phyloP scores from a whole-genome alignment of 805 yeast species.

The Starmera amethionina region DNA sequence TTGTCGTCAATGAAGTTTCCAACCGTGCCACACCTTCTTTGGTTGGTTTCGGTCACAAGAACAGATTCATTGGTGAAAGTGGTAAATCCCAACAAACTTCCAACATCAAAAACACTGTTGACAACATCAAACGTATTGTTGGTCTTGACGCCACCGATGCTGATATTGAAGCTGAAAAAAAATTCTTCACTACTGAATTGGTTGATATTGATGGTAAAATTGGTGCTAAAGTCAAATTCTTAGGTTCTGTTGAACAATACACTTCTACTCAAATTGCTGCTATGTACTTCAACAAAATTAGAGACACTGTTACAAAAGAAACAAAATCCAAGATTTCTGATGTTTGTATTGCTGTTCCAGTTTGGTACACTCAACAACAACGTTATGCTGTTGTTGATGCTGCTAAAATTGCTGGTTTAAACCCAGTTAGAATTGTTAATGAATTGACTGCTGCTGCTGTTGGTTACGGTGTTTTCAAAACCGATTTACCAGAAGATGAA shows the following conservation, averaged over 20 bases:
- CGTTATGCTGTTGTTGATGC: slow-evolving; percentile 96
- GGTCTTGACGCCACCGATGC: slow-evolving; percentile 72
- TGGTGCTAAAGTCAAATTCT: slow-evolving; percentile 79
- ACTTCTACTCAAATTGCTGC: slow-evolving; percentile 87
- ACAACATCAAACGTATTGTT: slow-evolving; percentile 85
- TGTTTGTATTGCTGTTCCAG: slow-evolving; percentile 91
- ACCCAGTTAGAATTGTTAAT: slow-evolving; percentile 96
- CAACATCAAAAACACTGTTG: slow-evolving; percentile 92
- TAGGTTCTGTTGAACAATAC: slow-evolving; percentile 70
- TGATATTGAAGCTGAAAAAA: slow-evolving; percentile 65
- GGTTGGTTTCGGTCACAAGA: slow-evolving; percentile 85
- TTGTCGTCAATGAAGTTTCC: slow-evolving; percentile 96
- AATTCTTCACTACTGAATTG: slow-evolving; percentile 65
- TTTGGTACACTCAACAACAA: slow-evolving; percentile 94
- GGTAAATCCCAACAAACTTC: slow-evolving; percentile 97
- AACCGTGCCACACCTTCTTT: slow-evolving; percentile 91
- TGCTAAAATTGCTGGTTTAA: slow-evolving; percentile 89
- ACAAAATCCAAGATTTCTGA: slow-evolving; percentile 71
- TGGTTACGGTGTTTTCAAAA: slow-evolving; percentile 97
- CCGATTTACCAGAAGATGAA: slow-evolving; percentile 91
- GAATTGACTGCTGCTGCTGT: slow-evolving; percentile 99
- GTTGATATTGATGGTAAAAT: slow-evolving; percentile 66
- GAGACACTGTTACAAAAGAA: slow-evolving; percentile 69
- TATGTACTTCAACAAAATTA: slow-evolving; percentile 89
- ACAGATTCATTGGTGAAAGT: slow-evolving; percentile 88